Conservation (phyloP, 441 rosid genomes). For the Hura crepitans region DNA sequence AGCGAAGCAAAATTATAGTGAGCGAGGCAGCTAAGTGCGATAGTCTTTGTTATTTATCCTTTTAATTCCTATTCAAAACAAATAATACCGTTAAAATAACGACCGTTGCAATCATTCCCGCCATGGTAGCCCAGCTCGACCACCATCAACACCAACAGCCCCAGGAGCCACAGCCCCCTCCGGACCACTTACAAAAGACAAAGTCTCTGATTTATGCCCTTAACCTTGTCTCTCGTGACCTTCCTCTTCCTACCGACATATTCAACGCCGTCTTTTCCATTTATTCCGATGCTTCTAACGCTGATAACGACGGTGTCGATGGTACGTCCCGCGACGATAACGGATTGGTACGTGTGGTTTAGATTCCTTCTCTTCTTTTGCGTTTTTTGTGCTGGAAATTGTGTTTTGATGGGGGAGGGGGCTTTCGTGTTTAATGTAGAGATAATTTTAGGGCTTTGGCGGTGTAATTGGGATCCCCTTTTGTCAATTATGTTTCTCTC, state of each 20-base stretch:
- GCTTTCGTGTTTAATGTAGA: background rate
- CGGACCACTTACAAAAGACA: slow-evolving; percentile 45
- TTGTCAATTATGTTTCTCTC: slow-evolving; percentile 3
- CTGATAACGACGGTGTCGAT: slow-evolving; percentile 12
- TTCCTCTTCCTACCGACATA: slow-evolving; percentile 81
- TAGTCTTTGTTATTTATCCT: background rate
- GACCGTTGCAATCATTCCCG: slow-evolving; percentile 44
- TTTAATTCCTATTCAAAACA: slow-evolving; percentile 5
- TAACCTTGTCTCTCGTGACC: slow-evolving; percentile 79
- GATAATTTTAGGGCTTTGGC: slow-evolving; percentile 15
- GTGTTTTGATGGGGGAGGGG: slow-evolving; percentile 16
- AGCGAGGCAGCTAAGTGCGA: background rate
- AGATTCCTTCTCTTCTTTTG: slow-evolving; percentile 24
- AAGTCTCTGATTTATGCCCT: slow-evolving; percentile 82
- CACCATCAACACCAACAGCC: slow-evolving; percentile 32
- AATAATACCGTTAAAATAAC: slow-evolving; percentile 8
- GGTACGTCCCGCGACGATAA: slow-evolving; percentile 25
- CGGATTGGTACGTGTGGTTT: slow-evolving; percentile 42
- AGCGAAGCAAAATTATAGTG: slow-evolving; percentile 16
- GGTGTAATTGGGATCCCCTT: slow-evolving; percentile 11
- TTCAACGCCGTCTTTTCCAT: slow-evolving; percentile 67
- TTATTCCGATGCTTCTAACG: slow-evolving; percentile 37
- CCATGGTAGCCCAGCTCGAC: slow-evolving; percentile 75
- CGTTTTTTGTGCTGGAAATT: slow-evolving; percentile 16
- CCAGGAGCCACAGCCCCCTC: slow-evolving; percentile 25